Conservation (phyloP, 345 rosid genomes). For the Garcia nutans region DNA sequence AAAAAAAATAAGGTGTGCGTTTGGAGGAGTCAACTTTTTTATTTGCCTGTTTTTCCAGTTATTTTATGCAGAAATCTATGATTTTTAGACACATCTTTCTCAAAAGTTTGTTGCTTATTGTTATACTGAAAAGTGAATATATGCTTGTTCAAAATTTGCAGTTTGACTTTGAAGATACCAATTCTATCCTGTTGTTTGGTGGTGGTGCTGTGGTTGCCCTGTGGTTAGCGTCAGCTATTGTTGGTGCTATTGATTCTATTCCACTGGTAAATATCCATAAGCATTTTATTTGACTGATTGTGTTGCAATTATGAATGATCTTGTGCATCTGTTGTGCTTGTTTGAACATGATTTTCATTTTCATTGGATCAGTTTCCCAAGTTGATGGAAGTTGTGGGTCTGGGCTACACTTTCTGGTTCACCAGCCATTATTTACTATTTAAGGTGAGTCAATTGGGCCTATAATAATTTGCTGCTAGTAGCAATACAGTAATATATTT, state of each 20-base stretch:
- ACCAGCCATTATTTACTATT: conserved; percentile 66
- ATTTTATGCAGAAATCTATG: background rate
- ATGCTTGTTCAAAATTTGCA: conserved; percentile 28
- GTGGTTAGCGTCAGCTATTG: conserved; percentile 59
- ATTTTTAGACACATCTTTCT: background rate
- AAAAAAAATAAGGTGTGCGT: too few species aligned
- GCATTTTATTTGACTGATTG: background rate
- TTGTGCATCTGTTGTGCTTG: background rate
- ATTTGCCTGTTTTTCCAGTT: background rate
- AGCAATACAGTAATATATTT: background rate
- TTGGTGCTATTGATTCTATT: conserved; percentile 74
- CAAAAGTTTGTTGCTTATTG: background rate
- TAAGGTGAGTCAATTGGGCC: conserved; percentile 48
- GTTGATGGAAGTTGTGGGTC: conserved; percentile 87
- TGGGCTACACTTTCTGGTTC: conserved; percentile 87
- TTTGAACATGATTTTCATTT: background rate
- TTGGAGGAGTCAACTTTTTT: background rate
- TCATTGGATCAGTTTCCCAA: conserved; percentile 60
- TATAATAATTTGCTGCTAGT: background rate
- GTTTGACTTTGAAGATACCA: conserved; percentile 58
- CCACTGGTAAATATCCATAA: conserved; percentile 59
- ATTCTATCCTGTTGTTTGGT: conserved; percentile 55
- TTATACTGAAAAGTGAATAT: conserved; percentile 1
- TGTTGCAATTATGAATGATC: background rate
- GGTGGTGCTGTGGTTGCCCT: conserved; percentile 59